Evolutionary conservation across 2,329 filamentous ascomycete species (phyloP).

Genomic region (Eutypa lata): DNA sequence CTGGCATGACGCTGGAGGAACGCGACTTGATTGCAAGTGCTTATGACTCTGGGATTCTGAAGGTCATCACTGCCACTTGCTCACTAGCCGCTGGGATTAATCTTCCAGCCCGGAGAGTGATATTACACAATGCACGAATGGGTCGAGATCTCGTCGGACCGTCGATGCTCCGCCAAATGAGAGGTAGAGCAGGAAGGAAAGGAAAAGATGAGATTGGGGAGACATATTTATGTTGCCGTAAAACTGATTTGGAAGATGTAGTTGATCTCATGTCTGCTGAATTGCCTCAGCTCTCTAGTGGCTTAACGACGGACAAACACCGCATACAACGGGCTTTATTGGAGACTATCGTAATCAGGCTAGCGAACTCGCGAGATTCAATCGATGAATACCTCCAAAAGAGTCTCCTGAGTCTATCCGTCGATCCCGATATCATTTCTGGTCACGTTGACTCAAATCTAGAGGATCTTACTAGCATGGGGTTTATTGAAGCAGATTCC

Average conservation of each 20-base stretch:
- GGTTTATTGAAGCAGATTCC: conserved; percentile 51
- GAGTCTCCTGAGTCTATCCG: conserved; percentile 62
- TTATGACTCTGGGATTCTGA: conserved; percentile 65
- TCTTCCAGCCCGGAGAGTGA: conserved; percentile 66
- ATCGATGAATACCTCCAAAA: conserved; percentile 66
- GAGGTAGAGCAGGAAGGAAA: conserved; percentile 73
- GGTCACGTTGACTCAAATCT: conserved; percentile 58
- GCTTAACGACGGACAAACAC: conserved; percentile 62
- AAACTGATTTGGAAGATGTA: conserved; percentile 65
- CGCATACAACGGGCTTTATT: conserved; percentile 70
- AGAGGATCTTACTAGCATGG: conserved; percentile 50
- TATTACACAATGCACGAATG: conserved; percentile 73
- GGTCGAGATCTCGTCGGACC: conserved; percentile 74
- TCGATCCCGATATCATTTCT: conserved; percentile 46
- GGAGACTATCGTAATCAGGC: conserved; percentile 65
- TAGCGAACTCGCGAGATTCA: conserved; percentile 63
- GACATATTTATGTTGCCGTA: conserved; percentile 72
- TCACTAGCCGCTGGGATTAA: conserved; percentile 84
- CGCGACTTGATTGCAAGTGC: conserved; percentile 68
- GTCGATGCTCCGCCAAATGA: conserved; percentile 78
- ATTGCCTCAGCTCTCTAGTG: conserved; percentile 66
- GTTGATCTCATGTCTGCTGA: conserved; percentile 70
- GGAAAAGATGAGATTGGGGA: conserved; percentile 76
- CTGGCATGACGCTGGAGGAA: conserved; percentile 71
- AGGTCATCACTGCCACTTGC: conserved; percentile 73